A percentile compares a stretch with the other conserved stretches of the same genome.
Conservation (phyloP, 2,329 filamentous ascomycete genomes). For the Penicillium hesseltinei region DNA sequence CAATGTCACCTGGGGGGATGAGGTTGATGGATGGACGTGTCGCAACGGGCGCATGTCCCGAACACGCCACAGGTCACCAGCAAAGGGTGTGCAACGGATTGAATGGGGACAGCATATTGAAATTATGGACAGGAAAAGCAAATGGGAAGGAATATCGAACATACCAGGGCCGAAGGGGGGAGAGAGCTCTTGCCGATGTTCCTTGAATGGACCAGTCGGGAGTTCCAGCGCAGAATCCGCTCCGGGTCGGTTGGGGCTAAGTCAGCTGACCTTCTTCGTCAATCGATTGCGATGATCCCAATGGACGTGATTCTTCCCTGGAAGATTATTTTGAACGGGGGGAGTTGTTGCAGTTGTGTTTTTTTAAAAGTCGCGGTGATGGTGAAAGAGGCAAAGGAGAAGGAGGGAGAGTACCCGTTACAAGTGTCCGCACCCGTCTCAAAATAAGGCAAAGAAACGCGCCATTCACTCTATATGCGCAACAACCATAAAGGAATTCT, state of each 20-base stretch:
- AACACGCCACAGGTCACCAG: slow-evolving; percentile 2
- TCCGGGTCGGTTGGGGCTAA: slow-evolving; percentile 5
- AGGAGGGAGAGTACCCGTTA: slow-evolving; percentile 9
- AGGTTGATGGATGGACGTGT: slow-evolving; percentile 17
- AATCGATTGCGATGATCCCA: slow-evolving; percentile 5
- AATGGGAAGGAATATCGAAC: slow-evolving; percentile 11
- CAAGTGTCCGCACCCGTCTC: slow-evolving; percentile 11
- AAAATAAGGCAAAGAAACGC: slow-evolving; percentile 1
- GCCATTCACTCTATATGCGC: background rate
- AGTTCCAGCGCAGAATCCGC: slow-evolving; percentile 14
- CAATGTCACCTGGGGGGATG: slow-evolving; percentile 1
- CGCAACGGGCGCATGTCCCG: slow-evolving; percentile 19
- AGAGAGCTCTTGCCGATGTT: slow-evolving; percentile 8
- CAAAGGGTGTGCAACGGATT: slow-evolving; percentile 4
- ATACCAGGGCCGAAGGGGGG: slow-evolving; percentile 23
- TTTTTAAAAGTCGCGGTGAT: slow-evolving; percentile 1
- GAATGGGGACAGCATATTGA: background rate
- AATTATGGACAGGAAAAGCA: slow-evolving; percentile 1
- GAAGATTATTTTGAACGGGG: background rate
- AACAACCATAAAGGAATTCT: background rate
- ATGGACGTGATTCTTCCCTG: background rate
- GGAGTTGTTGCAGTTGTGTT: slow-evolving; percentile 1
- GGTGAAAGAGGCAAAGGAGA: slow-evolving; percentile 13
- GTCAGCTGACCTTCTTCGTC: slow-evolving; percentile 9
- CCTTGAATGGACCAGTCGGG: slow-evolving; percentile 6